Evolutionary conservation across 352 stramenopile genomes (phyloP), one percentile per base, ranked within the genome.

Genomic region (Phytophthora crassamura): DNA sequence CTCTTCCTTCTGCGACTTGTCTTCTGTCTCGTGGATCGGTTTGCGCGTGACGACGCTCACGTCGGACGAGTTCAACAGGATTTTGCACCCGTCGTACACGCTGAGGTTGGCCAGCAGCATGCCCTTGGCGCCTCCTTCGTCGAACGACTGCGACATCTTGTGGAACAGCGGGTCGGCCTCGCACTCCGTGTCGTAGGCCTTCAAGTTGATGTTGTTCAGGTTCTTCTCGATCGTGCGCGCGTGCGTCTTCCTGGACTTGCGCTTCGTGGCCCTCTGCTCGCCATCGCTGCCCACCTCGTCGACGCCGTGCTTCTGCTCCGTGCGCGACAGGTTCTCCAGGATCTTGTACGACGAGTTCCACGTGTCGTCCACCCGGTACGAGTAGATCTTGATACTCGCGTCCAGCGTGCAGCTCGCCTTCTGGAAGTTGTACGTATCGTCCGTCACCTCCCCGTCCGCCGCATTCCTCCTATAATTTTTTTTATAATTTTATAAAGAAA

Each of bases 301-400:
- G 35, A 46, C 45, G 38, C 77, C 77, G 32, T 84, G 77, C 40
- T 89, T 89, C 22, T 86, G 76, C 30, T 86, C 86, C 5, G 72
- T 89, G 43, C 96, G 84, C 41, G 97, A 98, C 14, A 99, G 78
- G 69, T 98, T 99, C 51, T 98, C 97, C n/a, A 99, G 67, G 14
- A 99, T 97, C 57, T 98, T 98, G 75, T 98, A 99, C 45, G 92
- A 98, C 46, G 92, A 98, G 36, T 97, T 92, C 84, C 97, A 98
- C 46, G 98, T 98, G 72, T 99, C 97, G 68, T 99, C 97, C 32
- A 99, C 97, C 54, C 97, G 93, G 72, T 99, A 98, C 35, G 94
- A 98, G 76, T 99, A 99, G 63, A 99, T 99, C 76, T 99, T 99
- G 22, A 99, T 95, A 65, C 90, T 98, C 2, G 97, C 97, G 70